phyloP scores from a whole-genome alignment of 2,329 filamentous ascomycete species.

The Ascochyta pisi region DNA sequence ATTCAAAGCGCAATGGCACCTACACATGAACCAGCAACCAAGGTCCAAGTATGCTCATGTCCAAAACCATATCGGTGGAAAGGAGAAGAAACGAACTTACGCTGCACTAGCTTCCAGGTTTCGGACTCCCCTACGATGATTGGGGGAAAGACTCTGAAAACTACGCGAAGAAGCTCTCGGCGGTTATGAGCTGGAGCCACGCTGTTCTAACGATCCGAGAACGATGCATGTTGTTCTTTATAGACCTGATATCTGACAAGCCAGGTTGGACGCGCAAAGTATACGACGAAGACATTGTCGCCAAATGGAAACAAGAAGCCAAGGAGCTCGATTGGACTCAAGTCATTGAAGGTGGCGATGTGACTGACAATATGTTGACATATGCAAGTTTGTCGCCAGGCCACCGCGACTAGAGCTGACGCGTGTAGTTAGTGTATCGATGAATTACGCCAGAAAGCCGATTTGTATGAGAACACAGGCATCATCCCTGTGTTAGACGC shows the following conservation, averaged over 20 bases:
- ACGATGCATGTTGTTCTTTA: constrained; percentile 45
- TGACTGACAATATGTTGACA: constrained; percentile 7
- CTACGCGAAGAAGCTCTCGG: constrained; percentile 2
- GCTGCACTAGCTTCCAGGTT: constrained; percentile 7
- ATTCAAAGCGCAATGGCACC: neutral
- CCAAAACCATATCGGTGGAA: neutral
- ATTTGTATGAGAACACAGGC: constrained; percentile 44
- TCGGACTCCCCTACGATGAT: constrained; percentile 4
- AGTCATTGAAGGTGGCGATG: constrained; percentile 3
- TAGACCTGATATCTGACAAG: constrained; percentile 51
- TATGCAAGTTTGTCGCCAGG: neutral
- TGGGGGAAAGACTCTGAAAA: constrained; percentile 1
- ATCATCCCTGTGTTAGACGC: constrained; percentile 21
- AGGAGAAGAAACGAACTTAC: constrained; percentile 38
- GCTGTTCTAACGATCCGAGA: constrained; percentile 43
- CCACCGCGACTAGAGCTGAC: neutral
- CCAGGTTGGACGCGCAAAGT: constrained; percentile 50
- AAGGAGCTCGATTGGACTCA: constrained; percentile 11
- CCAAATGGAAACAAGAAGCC: constrained; percentile 26
- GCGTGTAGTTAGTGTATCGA: constrained; percentile 26
- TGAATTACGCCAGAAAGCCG: constrained; percentile 60
- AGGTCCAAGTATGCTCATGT: neutral
- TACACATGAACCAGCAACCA: neutral
- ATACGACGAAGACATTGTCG: constrained; percentile 36
- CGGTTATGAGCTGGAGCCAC: constrained; percentile 4